Base-by-base conservation (phyloP, 169 alveolate species). In the Cryptosporidium viatorum region DNA sequence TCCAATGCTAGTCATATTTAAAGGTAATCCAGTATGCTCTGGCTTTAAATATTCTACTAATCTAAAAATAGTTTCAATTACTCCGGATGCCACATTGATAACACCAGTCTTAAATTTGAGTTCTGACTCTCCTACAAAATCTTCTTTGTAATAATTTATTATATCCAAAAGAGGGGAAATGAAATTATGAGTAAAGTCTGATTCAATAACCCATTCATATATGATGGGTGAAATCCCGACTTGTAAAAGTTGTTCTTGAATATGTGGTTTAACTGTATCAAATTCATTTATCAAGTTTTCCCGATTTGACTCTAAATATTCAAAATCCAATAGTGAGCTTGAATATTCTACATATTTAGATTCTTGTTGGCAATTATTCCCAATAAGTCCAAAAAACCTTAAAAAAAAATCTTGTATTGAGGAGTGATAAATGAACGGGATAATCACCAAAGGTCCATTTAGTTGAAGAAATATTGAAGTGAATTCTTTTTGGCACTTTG, bases 331-430 rank as follows among this genome's bases (percentile, higher is more conserved):
- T 23, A 60, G 0, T 55, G 70, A 60, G 29, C 21, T 35, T 6
- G 84, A 43, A 16, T 33, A 26, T 31, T 37, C 37, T 7, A 43
- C 16, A 58, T 35, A 23, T n/a, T 29, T 14, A 58, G 29, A 7
- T 35, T 21, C 37, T 18, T 4, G 45, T 48, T 21, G 16, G n/a
- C 23, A 14, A 37, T 14, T 43, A 33, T 48, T 10, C 12, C 86
- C 70, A 60, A 74, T 52, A 33, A 74, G 2, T 0, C 86, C 86
- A 59, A 74, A 59, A 58, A 74, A 59, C 65, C 71, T 31, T 5
- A 74, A 31, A 23, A 58, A 59, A 60, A 74, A 74, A 60, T 74
- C 86, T 21, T 58, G 86, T 8, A 74, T 74, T n/a, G 86, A 74
- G 31, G 86, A 74, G 26, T 74, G 33, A n/a, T 59, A 8, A 58